A percentile compares a stretch with the other conserved stretches of the same genome.
phyloP scores from a whole-genome alignment of 73 alveolate genomes.

The Effrenium voratum region DNA sequence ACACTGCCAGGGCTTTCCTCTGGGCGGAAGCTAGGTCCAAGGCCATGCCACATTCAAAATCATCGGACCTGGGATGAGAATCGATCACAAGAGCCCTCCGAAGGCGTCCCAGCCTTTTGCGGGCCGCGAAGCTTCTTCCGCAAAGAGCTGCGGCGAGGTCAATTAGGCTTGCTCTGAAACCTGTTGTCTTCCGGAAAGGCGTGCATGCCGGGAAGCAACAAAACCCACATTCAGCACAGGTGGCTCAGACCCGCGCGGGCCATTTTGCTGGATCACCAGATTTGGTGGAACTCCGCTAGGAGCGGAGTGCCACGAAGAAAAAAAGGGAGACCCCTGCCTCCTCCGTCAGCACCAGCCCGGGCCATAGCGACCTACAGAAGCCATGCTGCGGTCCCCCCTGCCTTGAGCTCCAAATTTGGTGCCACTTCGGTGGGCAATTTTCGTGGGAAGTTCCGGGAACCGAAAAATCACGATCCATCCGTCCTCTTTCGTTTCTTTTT shows the following conservation, averaged over 20 bases:
- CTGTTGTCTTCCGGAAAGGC: neutral
- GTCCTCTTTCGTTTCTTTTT: neutral
- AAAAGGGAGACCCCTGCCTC: neutral
- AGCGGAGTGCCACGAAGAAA: neutral
- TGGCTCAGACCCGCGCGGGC: neutral
- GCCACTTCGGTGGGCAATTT: no score
- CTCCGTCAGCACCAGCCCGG: conserved; percentile 89
- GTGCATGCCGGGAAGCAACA: neutral
- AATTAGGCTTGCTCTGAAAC: no score
- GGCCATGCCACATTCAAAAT: no score
- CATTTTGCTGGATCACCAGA: neutral
- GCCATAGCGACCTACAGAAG: conserved; percentile 64
- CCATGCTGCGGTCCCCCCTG: no score
- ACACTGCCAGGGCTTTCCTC: no score
- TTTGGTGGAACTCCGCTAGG: neutral
- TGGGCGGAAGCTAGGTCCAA: no score
- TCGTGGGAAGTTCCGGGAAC: neutral
- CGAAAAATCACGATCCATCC: neutral
- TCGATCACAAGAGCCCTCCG: no score
- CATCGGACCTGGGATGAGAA: no score
- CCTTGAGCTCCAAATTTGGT: no score
- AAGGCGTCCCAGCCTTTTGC: no score
- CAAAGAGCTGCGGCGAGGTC: no score
- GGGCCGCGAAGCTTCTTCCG: no score
- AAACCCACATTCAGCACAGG: neutral